Conservation (phyloP, 345 rosid genomes). For the thale cress (Arabidopsis thaliana) region DNA sequence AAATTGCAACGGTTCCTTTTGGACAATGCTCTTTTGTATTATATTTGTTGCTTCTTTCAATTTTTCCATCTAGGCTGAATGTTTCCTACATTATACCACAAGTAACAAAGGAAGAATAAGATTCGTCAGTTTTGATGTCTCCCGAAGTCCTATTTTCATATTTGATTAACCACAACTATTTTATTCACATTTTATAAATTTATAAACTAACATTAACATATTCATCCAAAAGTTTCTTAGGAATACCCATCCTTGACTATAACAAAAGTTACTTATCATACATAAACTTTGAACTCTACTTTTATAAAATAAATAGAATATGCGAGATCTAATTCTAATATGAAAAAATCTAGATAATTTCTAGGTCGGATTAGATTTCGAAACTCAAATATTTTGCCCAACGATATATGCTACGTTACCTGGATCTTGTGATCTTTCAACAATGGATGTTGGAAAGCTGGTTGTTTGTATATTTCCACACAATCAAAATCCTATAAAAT, state of each 20-base stretch:
- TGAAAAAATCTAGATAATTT: no score
- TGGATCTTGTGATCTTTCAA: conserved; percentile 41
- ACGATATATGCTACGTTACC: not conserved
- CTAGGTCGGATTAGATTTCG: no score
- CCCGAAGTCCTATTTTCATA: no score
- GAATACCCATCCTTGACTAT: no score
- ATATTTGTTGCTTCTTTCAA: conserved; percentile 11
- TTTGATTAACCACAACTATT: not conserved
- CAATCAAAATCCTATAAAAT: conserved; percentile 35
- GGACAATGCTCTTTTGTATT: conserved; percentile 24
- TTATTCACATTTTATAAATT: not conserved
- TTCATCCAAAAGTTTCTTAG: no score
- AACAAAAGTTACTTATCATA: no score
- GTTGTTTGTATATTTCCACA: conserved; percentile 35
- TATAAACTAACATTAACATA: not conserved
- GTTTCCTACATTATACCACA: conserved; percentile 20
- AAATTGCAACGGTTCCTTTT: conserved; percentile 31
- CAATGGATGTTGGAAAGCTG: conserved; percentile 37
- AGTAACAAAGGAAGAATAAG: not conserved
- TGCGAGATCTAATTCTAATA: no score
- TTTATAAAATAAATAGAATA: no score
- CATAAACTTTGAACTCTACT: no score
- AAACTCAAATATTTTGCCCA: not conserved
- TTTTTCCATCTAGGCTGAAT: conserved; percentile 12
- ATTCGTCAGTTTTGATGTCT: not conserved